These are phyloP conservation scores for Tothia fuscella DNA, from an alignment of 2,329 filamentous ascomycete species.

Conservation along the genomic window DNA sequence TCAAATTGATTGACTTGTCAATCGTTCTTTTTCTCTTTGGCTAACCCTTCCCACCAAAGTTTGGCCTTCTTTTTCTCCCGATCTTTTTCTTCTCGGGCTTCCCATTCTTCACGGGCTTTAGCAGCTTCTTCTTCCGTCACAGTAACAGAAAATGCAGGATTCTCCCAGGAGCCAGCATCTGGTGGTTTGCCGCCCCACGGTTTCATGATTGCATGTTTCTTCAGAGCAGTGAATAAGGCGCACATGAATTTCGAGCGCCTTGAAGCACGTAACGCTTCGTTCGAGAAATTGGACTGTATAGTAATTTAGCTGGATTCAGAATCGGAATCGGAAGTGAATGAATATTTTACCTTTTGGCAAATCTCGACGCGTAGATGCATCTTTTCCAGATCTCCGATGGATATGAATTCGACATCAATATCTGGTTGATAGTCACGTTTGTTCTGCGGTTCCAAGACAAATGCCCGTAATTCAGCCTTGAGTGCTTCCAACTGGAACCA, in stretches of 20 bases:
- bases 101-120: neutral
- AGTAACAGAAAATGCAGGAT: neutral
- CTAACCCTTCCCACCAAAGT: neutral
- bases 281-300: neutral
- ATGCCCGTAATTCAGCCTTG: slow-evolving; percentile 23
- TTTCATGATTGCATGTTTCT: slow-evolving; percentile 1
- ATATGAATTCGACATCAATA: slow-evolving; percentile 21
- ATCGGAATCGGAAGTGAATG: neutral
- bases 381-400: slow-evolving; percentile 18
- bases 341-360: slow-evolving; percentile 17
- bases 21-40: neutral
- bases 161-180: slow-evolving; percentile 1
- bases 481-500: slow-evolving; percentile 26
- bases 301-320: neutral
- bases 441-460: slow-evolving; percentile 22
- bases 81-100: neutral
- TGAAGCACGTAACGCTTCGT: neutral
- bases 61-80: neutral
- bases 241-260: neutral
- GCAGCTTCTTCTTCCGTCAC: neutral
- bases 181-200: slow-evolving; percentile 2
- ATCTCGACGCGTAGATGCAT: slow-evolving; percentile 23
- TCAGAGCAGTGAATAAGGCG: neutral
- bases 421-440: slow-evolving; percentile 22
- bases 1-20: no score